Conservation (phyloP, 2,329 filamentous ascomycete genomes). For the Talaromyces sp. region DNA sequence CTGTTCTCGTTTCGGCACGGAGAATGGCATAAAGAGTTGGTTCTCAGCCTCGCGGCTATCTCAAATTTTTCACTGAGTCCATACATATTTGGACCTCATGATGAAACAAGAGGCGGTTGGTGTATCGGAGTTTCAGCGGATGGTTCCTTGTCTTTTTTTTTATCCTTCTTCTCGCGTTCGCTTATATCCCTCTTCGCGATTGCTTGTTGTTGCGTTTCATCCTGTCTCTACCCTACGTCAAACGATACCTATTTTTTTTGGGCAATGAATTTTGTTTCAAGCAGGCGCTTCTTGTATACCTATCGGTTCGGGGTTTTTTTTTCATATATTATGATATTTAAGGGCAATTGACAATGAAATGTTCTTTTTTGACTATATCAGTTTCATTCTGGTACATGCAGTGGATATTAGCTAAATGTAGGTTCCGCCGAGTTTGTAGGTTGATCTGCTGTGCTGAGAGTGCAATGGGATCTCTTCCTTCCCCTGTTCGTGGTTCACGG, state of each 20-base stretch:
- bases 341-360: neutral
- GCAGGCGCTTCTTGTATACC: neutral
- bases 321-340: neutral
- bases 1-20: constrained; percentile 19
- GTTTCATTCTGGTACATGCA: neutral
- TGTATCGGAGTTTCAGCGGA: constrained; percentile 24
- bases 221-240: neutral
- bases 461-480: neutral
- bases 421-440: neutral
- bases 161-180: neutral
- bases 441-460: neutral
- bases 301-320: neutral
- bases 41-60: constrained; percentile 25
- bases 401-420: neutral
- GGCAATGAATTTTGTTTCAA: neutral
- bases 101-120: constrained; percentile 24
- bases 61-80: constrained; percentile 18
- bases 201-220: constrained; percentile 7
- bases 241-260: neutral
- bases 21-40: constrained; percentile 27
- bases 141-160: neutral
- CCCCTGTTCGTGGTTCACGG: neutral
- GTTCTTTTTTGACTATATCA: neutral
- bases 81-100: constrained; percentile 8
- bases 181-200: neutral